Conservation (phyloP, 164 flowering plant genomes). For the Nymphaea thermarum region DNA sequence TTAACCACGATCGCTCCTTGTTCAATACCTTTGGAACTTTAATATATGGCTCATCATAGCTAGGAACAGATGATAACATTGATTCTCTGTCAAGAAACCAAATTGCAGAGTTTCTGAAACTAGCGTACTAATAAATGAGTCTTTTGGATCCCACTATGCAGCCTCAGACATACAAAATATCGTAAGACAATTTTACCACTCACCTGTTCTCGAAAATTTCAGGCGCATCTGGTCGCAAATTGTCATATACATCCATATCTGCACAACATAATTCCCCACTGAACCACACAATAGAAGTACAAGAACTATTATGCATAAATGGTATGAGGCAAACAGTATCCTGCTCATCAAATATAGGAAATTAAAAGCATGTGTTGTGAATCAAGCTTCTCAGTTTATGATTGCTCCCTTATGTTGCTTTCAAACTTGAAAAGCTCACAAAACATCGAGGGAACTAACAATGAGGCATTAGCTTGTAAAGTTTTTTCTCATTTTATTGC, state of each 20-base stretch:
- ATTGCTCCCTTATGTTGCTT: too few relatives aligned
- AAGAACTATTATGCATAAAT: too few relatives aligned
- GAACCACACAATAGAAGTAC: too few relatives aligned
- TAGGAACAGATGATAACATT: constrained; percentile 58
- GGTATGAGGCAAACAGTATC: too few relatives aligned
- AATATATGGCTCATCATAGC: constrained; percentile 65
- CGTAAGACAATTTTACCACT: neutral
- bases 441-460: too few relatives aligned
- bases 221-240: constrained; percentile 53
- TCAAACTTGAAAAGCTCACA: too few relatives aligned
- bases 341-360: too few relatives aligned
- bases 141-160: neutral
- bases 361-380: too few relatives aligned
- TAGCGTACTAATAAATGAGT: neutral
- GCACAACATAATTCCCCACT: neutral
- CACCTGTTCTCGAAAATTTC: constrained; percentile 75
- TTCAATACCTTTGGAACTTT: constrained; percentile 83
- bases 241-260: constrained; percentile 52
- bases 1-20: constrained; percentile 38
- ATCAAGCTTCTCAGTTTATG: too few relatives aligned
- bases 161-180: neutral
- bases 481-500: too few relatives aligned
- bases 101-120: neutral
- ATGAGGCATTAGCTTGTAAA: too few relatives aligned
- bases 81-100: constrained; percentile 34